A percentile compares a stretch with the other conserved stretches of the same genome.
phyloP scores from a whole-genome alignment of 2,329 filamentous ascomycete genomes.

The Talaromyces sp. region DNA sequence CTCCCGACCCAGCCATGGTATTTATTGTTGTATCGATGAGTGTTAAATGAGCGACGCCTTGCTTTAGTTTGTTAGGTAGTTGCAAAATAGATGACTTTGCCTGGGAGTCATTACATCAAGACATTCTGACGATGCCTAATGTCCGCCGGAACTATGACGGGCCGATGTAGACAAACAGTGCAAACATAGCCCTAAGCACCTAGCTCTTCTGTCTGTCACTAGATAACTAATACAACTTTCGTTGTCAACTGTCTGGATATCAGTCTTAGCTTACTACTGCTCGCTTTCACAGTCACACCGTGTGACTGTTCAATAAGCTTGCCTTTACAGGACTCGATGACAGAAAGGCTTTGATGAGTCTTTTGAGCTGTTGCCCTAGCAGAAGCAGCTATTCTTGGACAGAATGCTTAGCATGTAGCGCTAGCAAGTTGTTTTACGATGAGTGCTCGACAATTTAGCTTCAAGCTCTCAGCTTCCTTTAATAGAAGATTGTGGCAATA shows the following conservation, averaged over 20 bases:
- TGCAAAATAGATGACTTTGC: not conserved
- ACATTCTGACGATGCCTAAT: conserved; percentile 11
- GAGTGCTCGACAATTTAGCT: not conserved
- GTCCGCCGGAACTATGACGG: conserved; percentile 13
- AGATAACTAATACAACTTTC: not conserved
- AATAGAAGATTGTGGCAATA: not conserved
- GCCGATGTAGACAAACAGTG: conserved; percentile 13
- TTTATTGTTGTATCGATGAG: not conserved
- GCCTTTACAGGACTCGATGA: not conserved
- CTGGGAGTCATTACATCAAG: conserved; percentile 9
- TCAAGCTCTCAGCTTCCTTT: not conserved
- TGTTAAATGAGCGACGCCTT: not conserved
- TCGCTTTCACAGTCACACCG: no score
- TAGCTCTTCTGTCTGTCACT: not conserved
- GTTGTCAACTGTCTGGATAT: not conserved
- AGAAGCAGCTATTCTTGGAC: not conserved
- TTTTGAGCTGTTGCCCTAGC: not conserved
- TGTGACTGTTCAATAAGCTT: not conserved
- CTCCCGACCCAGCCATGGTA: conserved; percentile 14
- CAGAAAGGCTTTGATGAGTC: not conserved
- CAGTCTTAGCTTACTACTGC: not conserved
- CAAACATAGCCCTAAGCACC: conserved; percentile 11
- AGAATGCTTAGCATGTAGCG: not conserved
- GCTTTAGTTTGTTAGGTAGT: not conserved
- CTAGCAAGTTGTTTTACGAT: not conserved